Percentiles rank a stretch among this genome's conserved stretches.
Conservation (phyloP, 192 early-diverging fungal species). For the Cetraspora pellucida region DNA sequence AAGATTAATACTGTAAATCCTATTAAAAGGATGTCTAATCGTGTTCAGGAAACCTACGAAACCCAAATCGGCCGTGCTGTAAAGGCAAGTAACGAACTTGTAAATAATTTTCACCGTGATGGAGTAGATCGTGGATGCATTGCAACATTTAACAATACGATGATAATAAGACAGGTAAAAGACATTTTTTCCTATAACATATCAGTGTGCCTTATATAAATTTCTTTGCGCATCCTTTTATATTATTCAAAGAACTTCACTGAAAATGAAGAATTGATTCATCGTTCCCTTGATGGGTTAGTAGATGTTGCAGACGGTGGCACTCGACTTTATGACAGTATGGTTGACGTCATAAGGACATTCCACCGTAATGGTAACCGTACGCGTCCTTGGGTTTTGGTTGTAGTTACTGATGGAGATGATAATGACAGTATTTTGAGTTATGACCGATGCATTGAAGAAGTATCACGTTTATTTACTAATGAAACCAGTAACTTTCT, state of each 20-base stretch:
- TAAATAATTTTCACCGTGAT: conserved; percentile 28
- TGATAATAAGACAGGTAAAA: conserved; percentile 17
- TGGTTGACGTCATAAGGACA: not conserved
- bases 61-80: conserved; percentile 19
- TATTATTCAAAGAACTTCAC: conserved; percentile 7
- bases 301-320: not conserved
- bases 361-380: conserved; percentile 8
- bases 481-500: conserved; percentile 6
- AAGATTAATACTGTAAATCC: too few relatives aligned
- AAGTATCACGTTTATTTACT: conserved; percentile 1
- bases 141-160: conserved; percentile 25
- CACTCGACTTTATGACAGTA: conserved; percentile 28
- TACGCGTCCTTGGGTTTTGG: conserved; percentile 19
- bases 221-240: not conserved
- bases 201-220: not conserved
- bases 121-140: conserved; percentile 24
- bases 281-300: conserved; percentile 17
- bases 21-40: too few relatives aligned
- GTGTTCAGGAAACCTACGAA: not conserved
- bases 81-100: conserved; percentile 21
- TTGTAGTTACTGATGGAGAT: conserved; percentile 25
- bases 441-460: not conserved
- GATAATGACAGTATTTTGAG: conserved; percentile 2
- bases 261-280: not conserved
- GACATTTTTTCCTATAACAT: not conserved